Percentiles rank a stretch among this genome's conserved stretches.
Evolutionary conservation across 306 rosid species (phyloP).

Genomic region (Malus asiatica): DNA sequence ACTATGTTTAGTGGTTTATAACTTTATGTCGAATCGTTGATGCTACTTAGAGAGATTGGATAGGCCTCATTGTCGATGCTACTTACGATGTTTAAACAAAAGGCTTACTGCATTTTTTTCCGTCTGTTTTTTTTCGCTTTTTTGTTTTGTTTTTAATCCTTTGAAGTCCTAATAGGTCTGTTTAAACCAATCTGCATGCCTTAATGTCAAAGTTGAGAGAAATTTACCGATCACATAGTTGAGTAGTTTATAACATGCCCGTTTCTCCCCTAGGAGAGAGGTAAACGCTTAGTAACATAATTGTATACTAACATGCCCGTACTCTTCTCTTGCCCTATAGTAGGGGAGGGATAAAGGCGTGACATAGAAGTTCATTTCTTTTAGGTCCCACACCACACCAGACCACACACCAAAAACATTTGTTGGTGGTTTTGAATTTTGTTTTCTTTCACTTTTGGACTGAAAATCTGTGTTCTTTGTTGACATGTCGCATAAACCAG

Average conservation of each 20-base stretch:
- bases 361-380: background rate
- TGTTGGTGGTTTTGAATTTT: background rate
- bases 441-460: background rate
- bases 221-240: too few species aligned
- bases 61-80: background rate
- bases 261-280: too few species aligned
- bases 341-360: too few species aligned
- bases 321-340: too few species aligned
- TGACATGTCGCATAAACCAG: too few species aligned
- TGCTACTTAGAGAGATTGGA: too few species aligned
- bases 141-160: background rate
- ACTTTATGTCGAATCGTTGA: too few species aligned
- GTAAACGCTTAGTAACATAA: too few species aligned
- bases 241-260: too few species aligned
- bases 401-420: background rate
- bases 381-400: too few species aligned
- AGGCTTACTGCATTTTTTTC: background rate
- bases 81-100: too few species aligned
- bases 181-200: background rate
- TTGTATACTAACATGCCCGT: too few species aligned
- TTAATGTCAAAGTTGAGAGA: background rate
- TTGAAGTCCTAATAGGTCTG: background rate
- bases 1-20: background rate
- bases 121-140: background rate
- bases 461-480: background rate